Evolutionary conservation across 768 basidiomycete species (phyloP), one percentile per base, ranked within the genome.

Genomic region (Tricholoma bakamatsutake): DNA sequence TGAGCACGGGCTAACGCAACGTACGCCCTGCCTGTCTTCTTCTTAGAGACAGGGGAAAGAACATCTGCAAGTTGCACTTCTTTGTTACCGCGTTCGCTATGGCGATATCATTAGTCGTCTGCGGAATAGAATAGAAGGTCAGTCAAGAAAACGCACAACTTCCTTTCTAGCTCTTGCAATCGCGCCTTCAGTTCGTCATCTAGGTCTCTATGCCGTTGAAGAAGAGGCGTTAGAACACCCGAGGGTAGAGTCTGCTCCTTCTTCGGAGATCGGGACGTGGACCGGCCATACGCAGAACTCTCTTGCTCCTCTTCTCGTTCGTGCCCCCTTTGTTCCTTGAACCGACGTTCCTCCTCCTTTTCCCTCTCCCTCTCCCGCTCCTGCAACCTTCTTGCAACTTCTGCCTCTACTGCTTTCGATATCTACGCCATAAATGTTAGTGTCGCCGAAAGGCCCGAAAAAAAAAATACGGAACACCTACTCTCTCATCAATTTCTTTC

Each of bases 1-100:
- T 88, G 83, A 17, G 86, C 80, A 17, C 91, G 80, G 12, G 91
- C 91, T 24, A 91, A 81, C 21, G 87, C 82, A n/a, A 92, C 87
- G 63, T 90, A 90, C 1, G 90, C 89, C 15, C 87, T 76, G 2
- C 90, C 91, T 0, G 86, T 86, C 72, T 88, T 88, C 78, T 91
- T 91, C 68, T 81, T 83, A 10, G 88, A 87, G 18, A 80, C 77
- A 1, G 88, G 88, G 5, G 87, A 89, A 50, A 90, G 71, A 5
- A 78, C 80, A 61, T 83, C 81, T 6, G 81, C 82, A 15, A 84
- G 74, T 50, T 82, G 79, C 4, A 75, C 67, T 52, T 88, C 87
- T 65, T 82, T 80, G 61, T 74, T 81, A 5, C 80, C 79, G 54
- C 78, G 77, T 62, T 88, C 85, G 61, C 85, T 87, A 63, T 35